These are phyloP conservation scores for Deinandra increscens DNA, from an alignment of 129 eudicot species.

Conservation along the genomic window DNA sequence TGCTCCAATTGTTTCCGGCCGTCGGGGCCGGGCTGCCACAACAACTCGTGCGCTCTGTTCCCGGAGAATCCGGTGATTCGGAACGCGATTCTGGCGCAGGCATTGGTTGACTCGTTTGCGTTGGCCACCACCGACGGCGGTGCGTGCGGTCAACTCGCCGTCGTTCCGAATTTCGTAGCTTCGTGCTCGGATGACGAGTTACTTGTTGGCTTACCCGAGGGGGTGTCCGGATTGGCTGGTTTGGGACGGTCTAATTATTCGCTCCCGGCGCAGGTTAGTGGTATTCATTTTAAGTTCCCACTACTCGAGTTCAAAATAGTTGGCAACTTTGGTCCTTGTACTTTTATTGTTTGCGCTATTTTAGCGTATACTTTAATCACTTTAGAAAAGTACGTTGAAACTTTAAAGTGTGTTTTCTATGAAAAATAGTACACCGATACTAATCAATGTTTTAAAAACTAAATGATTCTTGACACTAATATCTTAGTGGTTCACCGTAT, in stretches of 20 bases:
- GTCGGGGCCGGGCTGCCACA: constrained; percentile 40
- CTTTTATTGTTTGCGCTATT: neutral
- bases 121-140: constrained; percentile 25
- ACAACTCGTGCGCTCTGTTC: constrained; percentile 36
- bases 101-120: constrained; percentile 34
- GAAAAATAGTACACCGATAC: no score
- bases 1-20: constrained; percentile 30
- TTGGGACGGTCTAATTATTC: constrained; percentile 43
- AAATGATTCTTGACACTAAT: no score
- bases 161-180: constrained; percentile 34
- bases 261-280: constrained; percentile 41
- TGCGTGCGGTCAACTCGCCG: constrained; percentile 25
- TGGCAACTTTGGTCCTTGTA: constrained; percentile 11
- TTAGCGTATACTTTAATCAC: no score
- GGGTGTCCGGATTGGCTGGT: constrained; percentile 34
- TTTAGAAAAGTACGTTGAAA: no score
- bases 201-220: constrained; percentile 35
- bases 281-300: neutral
- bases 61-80: constrained; percentile 47
- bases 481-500: no score
- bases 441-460: no score
- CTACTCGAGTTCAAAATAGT: constrained; percentile 10
- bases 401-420: no score
- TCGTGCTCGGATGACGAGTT: constrained; percentile 39
- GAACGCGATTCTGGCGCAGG: constrained; percentile 20